Evolutionary conservation across 2,329 filamentous ascomycete species (phyloP), one percentile per base, ranked within the genome.

Genomic region (Berkeleyomyces basicola): DNA sequence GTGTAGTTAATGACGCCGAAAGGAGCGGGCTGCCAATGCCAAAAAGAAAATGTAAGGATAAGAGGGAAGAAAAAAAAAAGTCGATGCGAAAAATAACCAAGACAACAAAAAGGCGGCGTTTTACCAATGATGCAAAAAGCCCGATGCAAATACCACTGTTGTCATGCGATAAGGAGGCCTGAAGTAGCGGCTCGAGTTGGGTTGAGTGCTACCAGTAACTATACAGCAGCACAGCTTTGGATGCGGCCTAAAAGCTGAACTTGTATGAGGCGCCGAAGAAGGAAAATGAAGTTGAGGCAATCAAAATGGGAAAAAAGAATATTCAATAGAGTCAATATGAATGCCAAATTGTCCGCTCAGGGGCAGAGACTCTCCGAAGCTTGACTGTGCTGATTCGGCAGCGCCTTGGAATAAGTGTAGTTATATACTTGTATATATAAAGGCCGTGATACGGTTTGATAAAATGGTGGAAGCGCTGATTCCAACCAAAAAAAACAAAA

Each of bases 151-250:
- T 55, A 55, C 39, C 51, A 55, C 39, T 53, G 37, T 53, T 55
- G 39, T 55, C 51, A 55, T 55, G 51, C 51, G 51, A 55, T 55
- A 55, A 55, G 51, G 51, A 55, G 51, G 51, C 51, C 51, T 55
- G 10, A 55, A 55, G 51, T 37, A 55, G 51, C 33, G 51, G 11
- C 51, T 37, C 39, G 33, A 31, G 23, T 55, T 37, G 31, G 51
- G 33, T n/a, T 55, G 36, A 7, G 51, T 55, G 51, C 51, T 55
- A 55, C 51, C 51, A 16, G 51, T 37, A 23, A 23, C 2, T 23
- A 23, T 23, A 39, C 51, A 55, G 16, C 33, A 39, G 51, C 14
- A 55, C 16, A 49, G 46, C n/a, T 49, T 49, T 55, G 51, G 10
- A 55, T 10, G 49, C 31, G 31, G 51, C 51, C 51, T 55, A 36